A percentile compares a stretch with the other conserved stretches of the same genome.
Conservation (phyloP, 148 eudicot genomes). For the Gaultheria prostrata region DNA sequence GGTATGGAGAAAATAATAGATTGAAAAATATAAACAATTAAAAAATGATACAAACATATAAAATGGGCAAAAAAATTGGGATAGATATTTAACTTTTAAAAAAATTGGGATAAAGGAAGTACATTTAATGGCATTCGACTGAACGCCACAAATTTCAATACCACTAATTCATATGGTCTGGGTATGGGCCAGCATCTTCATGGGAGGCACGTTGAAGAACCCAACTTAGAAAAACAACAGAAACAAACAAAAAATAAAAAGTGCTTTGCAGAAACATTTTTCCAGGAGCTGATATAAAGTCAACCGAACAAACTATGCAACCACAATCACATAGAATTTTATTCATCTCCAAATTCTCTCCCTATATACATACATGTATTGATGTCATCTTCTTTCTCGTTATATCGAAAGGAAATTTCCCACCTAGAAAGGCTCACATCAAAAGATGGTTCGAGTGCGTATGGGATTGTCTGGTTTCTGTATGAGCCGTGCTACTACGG, state of each 20-base stretch:
- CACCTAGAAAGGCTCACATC: not conserved
- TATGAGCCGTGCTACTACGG: constrained; percentile 33
- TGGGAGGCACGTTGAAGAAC: constrained; percentile 1
- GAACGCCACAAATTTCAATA: too few relatives aligned
- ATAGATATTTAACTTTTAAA: too few relatives aligned
- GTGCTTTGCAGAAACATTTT: constrained; percentile 10
- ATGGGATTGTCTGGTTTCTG: constrained; percentile 39
- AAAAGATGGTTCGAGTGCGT: constrained; percentile 13
- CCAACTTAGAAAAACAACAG: not conserved
- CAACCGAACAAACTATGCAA: constrained; percentile 19
- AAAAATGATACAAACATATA: too few relatives aligned
- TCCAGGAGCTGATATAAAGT: not conserved
- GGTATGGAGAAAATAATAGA: too few relatives aligned
- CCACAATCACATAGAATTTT: not conserved
- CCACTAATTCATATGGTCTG: not conserved
- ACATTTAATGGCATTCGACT: too few relatives aligned
- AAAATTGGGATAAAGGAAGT: too few relatives aligned
- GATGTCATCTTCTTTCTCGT: not conserved
- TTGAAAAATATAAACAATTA: too few relatives aligned
- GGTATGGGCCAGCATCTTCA: not conserved
- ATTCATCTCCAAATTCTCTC: not conserved
- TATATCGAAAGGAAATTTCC: not conserved
- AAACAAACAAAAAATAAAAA: constrained; percentile 20
- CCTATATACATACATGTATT: too few relatives aligned
- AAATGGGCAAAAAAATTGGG: too few relatives aligned